Evolutionary conservation across 495 filamentous ascomycete genomes (phyloP).

Genomic region (Friedmanniomyces simplex): DNA sequence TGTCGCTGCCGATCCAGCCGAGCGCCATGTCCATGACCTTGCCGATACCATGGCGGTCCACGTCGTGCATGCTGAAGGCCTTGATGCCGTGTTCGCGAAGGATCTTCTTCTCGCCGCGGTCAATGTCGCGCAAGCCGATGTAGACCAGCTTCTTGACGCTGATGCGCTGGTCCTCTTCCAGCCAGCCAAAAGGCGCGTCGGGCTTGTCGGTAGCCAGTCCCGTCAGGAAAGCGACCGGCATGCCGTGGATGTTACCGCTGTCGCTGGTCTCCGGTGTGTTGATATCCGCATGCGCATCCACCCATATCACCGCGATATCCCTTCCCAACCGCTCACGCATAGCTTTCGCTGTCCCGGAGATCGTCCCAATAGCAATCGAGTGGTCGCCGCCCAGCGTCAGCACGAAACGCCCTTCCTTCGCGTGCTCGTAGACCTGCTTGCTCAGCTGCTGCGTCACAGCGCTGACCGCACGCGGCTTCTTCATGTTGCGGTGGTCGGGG

Average conservation of each 20-base stretch:
- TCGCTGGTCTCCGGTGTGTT: conserved; percentile 85
- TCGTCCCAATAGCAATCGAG: conserved; percentile 87
- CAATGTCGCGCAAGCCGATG: conserved; percentile 90
- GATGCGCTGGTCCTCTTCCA: conserved; percentile 52
- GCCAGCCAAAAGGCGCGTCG: conserved; percentile 74
- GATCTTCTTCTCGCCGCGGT: conserved; percentile 80
- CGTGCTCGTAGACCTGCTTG: conserved; percentile 78
- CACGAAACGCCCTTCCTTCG: conserved; percentile 73
- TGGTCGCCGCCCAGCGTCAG: conserved; percentile 95
- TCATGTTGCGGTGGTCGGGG: conserved; percentile 80
- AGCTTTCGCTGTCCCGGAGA: conserved; percentile 75
- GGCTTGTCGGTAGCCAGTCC: conserved; percentile 64
- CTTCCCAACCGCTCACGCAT: conserved; percentile 63
- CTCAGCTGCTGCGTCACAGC: conserved; percentile 73
- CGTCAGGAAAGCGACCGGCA: conserved; percentile 91
- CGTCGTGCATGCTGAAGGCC: conserved; percentile 97
- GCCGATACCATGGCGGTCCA: conserved; percentile 88
- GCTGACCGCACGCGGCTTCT: conserved; percentile 79
- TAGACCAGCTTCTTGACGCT: conserved; percentile 87
- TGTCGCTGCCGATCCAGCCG: conserved; percentile 84
- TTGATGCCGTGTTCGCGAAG: conserved; percentile 80
- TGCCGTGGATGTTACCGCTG: conserved; percentile 94
- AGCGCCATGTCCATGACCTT: conserved; percentile 96
- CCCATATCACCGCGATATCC: conserved; percentile 93
- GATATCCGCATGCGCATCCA: conserved; percentile 96